Percentiles rank a stretch among this genome's conserved stretches.
These are phyloP conservation scores for Aaosphaeria pasadenensis DNA, from an alignment of 2,329 filamentous ascomycete genomes.

Conservation along the genomic window DNA sequence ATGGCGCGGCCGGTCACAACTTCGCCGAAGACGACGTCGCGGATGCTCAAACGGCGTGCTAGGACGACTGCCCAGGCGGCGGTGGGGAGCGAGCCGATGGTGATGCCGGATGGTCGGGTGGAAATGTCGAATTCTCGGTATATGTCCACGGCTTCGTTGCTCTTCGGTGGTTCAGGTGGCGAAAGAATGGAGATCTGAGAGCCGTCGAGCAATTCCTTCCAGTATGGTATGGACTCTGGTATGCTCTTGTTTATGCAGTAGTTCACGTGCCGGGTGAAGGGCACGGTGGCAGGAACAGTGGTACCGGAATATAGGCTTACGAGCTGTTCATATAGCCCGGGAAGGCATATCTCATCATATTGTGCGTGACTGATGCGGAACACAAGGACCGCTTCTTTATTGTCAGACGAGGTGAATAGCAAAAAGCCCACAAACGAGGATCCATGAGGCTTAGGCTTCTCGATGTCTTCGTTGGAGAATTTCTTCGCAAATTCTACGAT, in stretches of 20 bases:
- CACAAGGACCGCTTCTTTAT: conserved; percentile 49
- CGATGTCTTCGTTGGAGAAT: conserved; percentile 56
- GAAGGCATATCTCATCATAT: conserved; percentile 67
- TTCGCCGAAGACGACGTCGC: conserved; percentile 64
- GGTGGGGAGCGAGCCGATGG: conserved; percentile 63
- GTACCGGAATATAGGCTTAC: conserved; percentile 50
- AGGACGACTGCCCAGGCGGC: conserved; percentile 65
- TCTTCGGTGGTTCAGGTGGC: conserved; percentile 26
- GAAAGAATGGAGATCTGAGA: conserved; percentile 48
- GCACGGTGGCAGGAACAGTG: conserved; percentile 25
- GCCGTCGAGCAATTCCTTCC: conserved; percentile 56
- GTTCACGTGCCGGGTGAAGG: conserved; percentile 48
- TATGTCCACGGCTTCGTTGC: conserved; percentile 24
- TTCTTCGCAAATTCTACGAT: conserved; percentile 52
- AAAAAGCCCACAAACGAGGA: conserved; percentile 41
- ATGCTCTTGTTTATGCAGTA: conserved; percentile 37
- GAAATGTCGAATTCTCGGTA: conserved; percentile 36
- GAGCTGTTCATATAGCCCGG: conserved; percentile 60
- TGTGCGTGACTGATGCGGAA: conserved; percentile 67
- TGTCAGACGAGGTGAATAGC: conserved; percentile 58
- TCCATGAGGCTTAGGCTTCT: conserved; percentile 56
- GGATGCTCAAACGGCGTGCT: conserved; percentile 50
- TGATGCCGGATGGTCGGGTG: conserved; percentile 53
- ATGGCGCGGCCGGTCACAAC: conserved; percentile 64
- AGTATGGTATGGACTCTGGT: conserved; percentile 57